A percentile compares a stretch with the other conserved stretches of the same genome.
Evolutionary conservation across 805 yeast species (phyloP).

Genomic region (Metschnikowia anglica): DNA sequence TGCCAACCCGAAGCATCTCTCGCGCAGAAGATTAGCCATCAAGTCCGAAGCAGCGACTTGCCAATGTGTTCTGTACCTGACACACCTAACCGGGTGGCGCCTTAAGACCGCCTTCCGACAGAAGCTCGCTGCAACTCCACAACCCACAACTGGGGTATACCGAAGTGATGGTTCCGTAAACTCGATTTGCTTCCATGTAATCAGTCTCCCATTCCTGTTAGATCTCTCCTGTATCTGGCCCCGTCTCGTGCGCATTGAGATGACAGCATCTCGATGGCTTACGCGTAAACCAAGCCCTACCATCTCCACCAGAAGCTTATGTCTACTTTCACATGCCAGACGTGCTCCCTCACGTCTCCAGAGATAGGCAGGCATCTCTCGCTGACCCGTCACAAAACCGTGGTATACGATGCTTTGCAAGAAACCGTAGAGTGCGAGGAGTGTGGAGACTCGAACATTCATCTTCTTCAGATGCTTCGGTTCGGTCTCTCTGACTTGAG

Average conservation of each 20-base stretch:
- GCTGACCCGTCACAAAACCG: conserved; percentile 50
- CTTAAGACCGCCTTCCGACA: no score
- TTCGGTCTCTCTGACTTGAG: conserved; percentile 57
- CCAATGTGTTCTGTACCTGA: no score
- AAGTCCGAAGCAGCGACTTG: no score
- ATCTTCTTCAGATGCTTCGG: conserved; percentile 49
- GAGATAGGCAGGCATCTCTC: conserved; percentile 54
- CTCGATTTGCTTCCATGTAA: no score
- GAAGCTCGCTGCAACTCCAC: no score
- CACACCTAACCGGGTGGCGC: no score
- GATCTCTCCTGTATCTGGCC: not conserved
- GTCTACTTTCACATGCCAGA: conserved; percentile 40
- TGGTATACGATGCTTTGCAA: conserved; percentile 31
- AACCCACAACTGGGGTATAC: no score
- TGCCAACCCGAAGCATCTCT: no score
- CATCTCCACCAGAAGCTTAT: not conserved
- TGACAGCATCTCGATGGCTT: not conserved
- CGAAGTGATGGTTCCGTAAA: no score
- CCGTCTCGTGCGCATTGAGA: conserved; percentile 3
- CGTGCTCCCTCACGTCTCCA: conserved; percentile 40
- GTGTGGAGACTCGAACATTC: conserved; percentile 54
- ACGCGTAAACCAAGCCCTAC: not conserved
- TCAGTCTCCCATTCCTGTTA: not conserved
- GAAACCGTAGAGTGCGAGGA: conserved; percentile 55
- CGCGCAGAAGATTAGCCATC: no score